Percentiles rank a stretch among this genome's conserved stretches.
Conservation (phyloP, 768 basidiomycete species). For the Lactarius sp. region DNA sequence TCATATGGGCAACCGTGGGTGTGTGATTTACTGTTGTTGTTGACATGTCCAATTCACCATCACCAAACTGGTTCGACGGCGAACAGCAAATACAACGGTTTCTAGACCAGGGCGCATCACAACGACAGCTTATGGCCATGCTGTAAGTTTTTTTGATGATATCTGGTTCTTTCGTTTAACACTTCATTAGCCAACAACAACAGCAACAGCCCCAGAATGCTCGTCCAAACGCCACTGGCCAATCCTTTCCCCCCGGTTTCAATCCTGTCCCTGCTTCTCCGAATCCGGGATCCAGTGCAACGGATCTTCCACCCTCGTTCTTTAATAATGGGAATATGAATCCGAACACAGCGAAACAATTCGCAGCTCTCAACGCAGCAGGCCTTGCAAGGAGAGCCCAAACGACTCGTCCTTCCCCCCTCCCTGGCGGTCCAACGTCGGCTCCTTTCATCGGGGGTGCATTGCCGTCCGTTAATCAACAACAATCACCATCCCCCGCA, state of each 20-base stretch:
- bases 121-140: slow-evolving; percentile 24
- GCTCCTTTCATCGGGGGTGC: slow-evolving; percentile 55
- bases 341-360: slow-evolving; percentile 69
- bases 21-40: background rate
- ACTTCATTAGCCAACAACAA: slow-evolving; percentile 12
- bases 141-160: slow-evolving; percentile 19
- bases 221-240: slow-evolving; percentile 7
- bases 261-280: slow-evolving; percentile 20
- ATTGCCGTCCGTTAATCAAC: slow-evolving; percentile 35
- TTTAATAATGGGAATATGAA: slow-evolving; percentile 41
- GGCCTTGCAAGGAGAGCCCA: slow-evolving; percentile 53
- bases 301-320: slow-evolving; percentile 11
- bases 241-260: slow-evolving; percentile 14
- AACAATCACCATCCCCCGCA: slow-evolving; percentile 21
- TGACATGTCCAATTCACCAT: slow-evolving; percentile 17
- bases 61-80: slow-evolving; percentile 18
- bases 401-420: slow-evolving; percentile 33
- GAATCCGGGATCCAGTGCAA: slow-evolving; percentile 13
- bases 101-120: slow-evolving; percentile 21
- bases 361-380: slow-evolving; percentile 68
- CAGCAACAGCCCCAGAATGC: slow-evolving; percentile 19
- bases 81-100: slow-evolving; percentile 24
- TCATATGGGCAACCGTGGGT: background rate
- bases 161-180: background rate
- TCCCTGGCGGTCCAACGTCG: slow-evolving; percentile 58